Evolutionary conservation across 106 monocot species (phyloP), one percentile per base, ranked within the genome.

Genomic region (Agapanthus africanus): DNA sequence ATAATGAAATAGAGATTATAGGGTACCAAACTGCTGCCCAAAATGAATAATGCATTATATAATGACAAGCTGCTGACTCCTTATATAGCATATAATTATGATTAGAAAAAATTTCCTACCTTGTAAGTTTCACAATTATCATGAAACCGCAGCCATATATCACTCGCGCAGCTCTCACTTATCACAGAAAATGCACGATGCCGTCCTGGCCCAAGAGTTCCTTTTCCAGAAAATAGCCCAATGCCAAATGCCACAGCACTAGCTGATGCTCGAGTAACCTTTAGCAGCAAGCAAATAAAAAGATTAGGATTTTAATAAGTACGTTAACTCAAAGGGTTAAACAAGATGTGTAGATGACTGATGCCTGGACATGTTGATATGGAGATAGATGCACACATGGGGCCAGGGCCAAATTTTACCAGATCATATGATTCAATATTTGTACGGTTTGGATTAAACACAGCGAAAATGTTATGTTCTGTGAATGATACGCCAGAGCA

Each of bases 161-260:
- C 93, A 77, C 90, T 90, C 66, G 90, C 93, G 59, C 87, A 80
- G 70, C 84, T 94, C 75, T 94, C 93, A 74, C 87, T 94, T 46
- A 84, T 79, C 73, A 94, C 90, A 57, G 93, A 84, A 79, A 94
- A 94, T 35, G 93, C 90, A 75, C 90, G 87, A 72, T 90, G 79
- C 4, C 56, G 31, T 8, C 87, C 90, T 3, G 72, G 82, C 40
- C 93, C 93, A 65, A 94, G 87, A 49, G 41, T 76, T 69, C 93
- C 93, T 77, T 75, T 94, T 44, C 84, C 90, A 47, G 76, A 78
- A 87, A 94, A 84, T 79, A 94, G 66, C 18, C 90, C 93, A 16
- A 90, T 79, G 70, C 93, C 93, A 84, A 94, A 94, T 74, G 93
- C 93, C 46, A 94, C 87, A 1, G 90, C 93, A 79, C 93, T 94